Evolutionary conservation across 2,329 filamentous ascomycete species (phyloP).

Genomic region (Ascochyta pisi): DNA sequence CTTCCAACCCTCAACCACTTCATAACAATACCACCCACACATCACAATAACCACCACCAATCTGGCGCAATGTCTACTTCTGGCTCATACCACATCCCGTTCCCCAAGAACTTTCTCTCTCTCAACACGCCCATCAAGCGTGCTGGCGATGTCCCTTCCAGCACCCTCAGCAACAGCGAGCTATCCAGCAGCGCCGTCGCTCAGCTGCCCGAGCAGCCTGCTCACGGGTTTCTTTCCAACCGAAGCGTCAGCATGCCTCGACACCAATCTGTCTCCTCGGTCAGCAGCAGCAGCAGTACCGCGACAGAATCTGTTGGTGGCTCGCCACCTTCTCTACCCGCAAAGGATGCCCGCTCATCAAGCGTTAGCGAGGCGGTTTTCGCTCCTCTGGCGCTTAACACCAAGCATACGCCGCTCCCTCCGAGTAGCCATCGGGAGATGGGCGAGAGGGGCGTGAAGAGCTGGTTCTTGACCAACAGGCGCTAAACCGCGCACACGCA

Average conservation of each 20-base stretch:
- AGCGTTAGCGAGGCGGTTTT: conserved; percentile 36
- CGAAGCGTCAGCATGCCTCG: conserved; percentile 26
- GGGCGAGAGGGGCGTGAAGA: conserved; percentile 28
- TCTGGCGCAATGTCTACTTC: conserved; percentile 45
- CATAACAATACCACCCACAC: conserved; percentile 15
- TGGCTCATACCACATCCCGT: conserved; percentile 47
- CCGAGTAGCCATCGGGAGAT: conserved; percentile 31
- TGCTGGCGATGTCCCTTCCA: conserved; percentile 13
- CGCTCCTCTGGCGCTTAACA: conserved; percentile 46
- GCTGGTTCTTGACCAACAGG: conserved; percentile 44
- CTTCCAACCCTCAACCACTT: conserved; percentile 1
- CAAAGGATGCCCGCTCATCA: conserved; percentile 35
- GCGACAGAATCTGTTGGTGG: conserved; percentile 25
- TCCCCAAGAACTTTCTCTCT: conserved; percentile 45
- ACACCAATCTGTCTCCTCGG: conserved; percentile 40
- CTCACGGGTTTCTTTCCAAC: conserved; percentile 50
- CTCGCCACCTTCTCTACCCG: conserved; percentile 39
- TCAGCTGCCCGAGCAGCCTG: conserved; percentile 30
- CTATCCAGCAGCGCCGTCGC: conserved; percentile 20
- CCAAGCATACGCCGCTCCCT: conserved; percentile 37
- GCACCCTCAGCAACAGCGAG: conserved; percentile 15
- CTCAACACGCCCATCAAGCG: conserved; percentile 44
- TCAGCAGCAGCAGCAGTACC: conserved; percentile 25
- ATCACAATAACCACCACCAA: conserved; percentile 22
- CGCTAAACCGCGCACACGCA: conserved; percentile 23